Conservation (phyloP, 176 grass and related monocot genomes). For the Tillandsia leiboldiana region DNA sequence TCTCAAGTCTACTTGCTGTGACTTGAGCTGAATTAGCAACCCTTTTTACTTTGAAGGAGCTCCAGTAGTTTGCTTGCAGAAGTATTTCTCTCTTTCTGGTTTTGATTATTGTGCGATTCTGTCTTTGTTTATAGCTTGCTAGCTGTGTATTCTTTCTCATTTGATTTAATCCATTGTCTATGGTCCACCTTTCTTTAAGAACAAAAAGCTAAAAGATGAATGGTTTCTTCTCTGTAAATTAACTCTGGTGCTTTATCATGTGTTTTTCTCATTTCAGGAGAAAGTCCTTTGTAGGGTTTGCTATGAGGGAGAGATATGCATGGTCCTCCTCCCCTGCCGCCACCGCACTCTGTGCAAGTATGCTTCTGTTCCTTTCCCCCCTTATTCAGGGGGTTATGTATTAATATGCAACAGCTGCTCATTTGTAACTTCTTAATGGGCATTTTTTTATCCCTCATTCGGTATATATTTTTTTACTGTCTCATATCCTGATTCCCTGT, state of each 20-base stretch:
- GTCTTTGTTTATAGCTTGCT: too few relatives aligned
- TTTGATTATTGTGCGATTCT: too few relatives aligned
- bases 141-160: not conserved
- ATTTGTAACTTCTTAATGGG: not conserved
- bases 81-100: too few relatives aligned
- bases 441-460: conserved; percentile 8
- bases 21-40: too few relatives aligned
- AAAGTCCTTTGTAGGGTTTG: conserved; percentile 97
- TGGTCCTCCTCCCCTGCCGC: conserved; percentile 75
- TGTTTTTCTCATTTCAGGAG: conserved; percentile 43
- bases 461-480: not conserved
- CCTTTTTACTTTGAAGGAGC: too few relatives aligned
- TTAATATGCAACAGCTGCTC: too few relatives aligned
- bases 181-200: not conserved
- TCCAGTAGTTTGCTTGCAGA: too few relatives aligned
- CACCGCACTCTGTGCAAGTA: conserved; percentile 97
- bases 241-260: not conserved
- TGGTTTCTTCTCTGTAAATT: not conserved
- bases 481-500: conserved; percentile 1
- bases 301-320: conserved; percentile 83
- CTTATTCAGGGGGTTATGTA: not conserved
- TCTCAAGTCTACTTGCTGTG: too few relatives aligned
- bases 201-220: too few relatives aligned
- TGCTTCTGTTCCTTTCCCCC: conserved; percentile 9
- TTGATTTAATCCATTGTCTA: not conserved